Evolutionary conservation across 495 filamentous ascomycete genomes (phyloP), one percentile per base, ranked within the genome.

Genomic region (Physcia stellaris): DNA sequence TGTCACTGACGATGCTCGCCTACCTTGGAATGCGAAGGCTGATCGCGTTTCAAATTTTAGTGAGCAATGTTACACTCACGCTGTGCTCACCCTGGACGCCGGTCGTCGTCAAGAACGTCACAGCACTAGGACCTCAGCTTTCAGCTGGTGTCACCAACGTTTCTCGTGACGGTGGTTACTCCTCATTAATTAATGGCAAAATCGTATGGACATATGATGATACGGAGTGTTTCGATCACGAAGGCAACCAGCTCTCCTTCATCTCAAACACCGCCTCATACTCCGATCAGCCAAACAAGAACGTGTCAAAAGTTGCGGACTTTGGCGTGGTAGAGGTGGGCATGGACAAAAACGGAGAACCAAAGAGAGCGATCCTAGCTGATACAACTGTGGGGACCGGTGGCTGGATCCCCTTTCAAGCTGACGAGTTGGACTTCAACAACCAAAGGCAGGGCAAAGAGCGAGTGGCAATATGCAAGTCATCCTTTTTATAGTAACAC

Each of bases 171-270:
- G 51, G 51, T 13, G 51, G 51, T 13, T 50, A 53, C 20, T 50
- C 51, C 10, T 46, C 30, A 17, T 32, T 53, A 40, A 39, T 54
- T 30, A 45, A 47, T 31, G 42, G 32, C 10, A 41, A 47, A 19
- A 50, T 54, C 32, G 37, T 54, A 27, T 54, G 51, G 51, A 37
- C 53, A 7, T 54, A 54, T 36, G 49, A 54, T 27, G 51, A 54
- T 31, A 54, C 51, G 24, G 51, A 54, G 32, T 54, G 51, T 32
- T 36, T 53, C 22, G 47, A 49, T 32, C 18, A 1, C 2, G 19
- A 44, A 22, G 49, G 51, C 4, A 35, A 33, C 6, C 51, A 54
- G 13, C 40, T 54, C 10, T 54, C 49, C 11, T 54, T 54, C 22
- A 38, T 54, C 40, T 54, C 49, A 11, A 54, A 54, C 19, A 54